Conservation (phyloP, 2,329 filamentous ascomycete genomes). For the Venturia oleaginea region DNA sequence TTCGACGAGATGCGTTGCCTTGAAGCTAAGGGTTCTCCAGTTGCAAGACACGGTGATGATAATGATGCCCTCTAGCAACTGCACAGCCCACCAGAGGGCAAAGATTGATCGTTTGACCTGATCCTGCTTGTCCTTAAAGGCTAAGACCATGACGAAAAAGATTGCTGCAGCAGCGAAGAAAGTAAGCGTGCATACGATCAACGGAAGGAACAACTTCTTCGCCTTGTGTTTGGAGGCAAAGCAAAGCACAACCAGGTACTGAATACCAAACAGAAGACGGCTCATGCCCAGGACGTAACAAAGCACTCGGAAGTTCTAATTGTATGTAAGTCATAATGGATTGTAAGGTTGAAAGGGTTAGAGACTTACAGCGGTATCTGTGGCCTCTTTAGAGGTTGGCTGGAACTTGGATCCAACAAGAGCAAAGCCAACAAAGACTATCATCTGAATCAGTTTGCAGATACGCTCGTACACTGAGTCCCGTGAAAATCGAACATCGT, state of each 20-base stretch:
- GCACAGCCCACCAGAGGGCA: conserved; percentile 34
- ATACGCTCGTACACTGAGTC: conserved; percentile 29
- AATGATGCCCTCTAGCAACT: conserved; percentile 42
- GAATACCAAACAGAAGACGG: conserved; percentile 1
- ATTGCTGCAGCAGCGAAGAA: not conserved
- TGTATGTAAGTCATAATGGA: not conserved
- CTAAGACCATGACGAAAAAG: not conserved
- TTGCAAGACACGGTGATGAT: conserved; percentile 46
- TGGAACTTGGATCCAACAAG: conserved; percentile 29
- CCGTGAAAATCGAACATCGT: conserved; percentile 31
- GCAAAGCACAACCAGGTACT: conserved; percentile 2
- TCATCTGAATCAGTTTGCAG: conserved; percentile 30
- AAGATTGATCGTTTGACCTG: conserved; percentile 18
- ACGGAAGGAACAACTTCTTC: not conserved
- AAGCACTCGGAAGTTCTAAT: conserved; percentile 8
- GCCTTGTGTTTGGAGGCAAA: not conserved
- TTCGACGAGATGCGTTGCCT: conserved; percentile 53
- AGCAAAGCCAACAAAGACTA: conserved; percentile 29
- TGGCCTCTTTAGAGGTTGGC: conserved; percentile 16
- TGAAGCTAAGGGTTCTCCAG: conserved; percentile 50
- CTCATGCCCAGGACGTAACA: not conserved
- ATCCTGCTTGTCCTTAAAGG: not conserved
- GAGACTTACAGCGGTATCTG: not conserved
- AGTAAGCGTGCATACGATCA: not conserved
- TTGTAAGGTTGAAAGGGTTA: not conserved